Conservation (phyloP, 768 basidiomycete species). For the Scleroderma citrinum region DNA sequence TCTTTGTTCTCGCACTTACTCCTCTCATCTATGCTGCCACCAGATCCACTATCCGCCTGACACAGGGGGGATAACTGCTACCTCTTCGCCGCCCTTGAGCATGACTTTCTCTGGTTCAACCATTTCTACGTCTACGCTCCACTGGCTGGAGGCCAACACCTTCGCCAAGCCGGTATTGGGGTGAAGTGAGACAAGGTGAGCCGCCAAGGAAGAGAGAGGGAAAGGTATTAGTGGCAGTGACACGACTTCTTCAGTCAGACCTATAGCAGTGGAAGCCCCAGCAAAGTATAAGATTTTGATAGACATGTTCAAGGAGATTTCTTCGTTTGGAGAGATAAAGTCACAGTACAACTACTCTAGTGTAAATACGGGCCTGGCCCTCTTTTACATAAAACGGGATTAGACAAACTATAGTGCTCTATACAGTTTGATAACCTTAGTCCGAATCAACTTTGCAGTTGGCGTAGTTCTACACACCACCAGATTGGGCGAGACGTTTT, state of each 20-base stretch:
- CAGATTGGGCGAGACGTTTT: slow-evolving; percentile 79
- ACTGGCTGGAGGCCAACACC: slow-evolving; percentile 56
- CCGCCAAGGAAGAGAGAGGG: slow-evolving; percentile 45
- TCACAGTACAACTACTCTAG: no score
- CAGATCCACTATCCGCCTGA: slow-evolving; percentile 54
- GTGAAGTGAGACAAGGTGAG: slow-evolving; percentile 49
- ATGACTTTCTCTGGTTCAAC: slow-evolving; percentile 44
- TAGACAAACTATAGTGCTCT: no score
- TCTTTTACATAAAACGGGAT: no score
- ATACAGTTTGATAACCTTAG: no score
- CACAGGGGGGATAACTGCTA: slow-evolving; percentile 77
- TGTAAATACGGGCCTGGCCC: no score
- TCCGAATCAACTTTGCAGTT: no score
- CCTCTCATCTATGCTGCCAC: no score
- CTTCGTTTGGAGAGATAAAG: not conserved
- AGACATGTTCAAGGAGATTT: no score
- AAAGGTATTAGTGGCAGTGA: slow-evolving; percentile 43
- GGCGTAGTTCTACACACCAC: slow-evolving; percentile 79
- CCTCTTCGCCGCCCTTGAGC: slow-evolving; percentile 67
- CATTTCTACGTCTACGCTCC: slow-evolving; percentile 83
- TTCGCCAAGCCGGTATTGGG: slow-evolving; percentile 43
- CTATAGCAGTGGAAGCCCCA: slow-evolving; percentile 65
- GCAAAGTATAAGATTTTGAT: slow-evolving; percentile 52
- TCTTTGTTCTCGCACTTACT: no score
- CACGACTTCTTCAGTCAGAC: slow-evolving; percentile 48